Percentiles rank a stretch among this genome's conserved stretches.
phyloP scores from a whole-genome alignment of 139 green algal genomes.

The Chlamydomonas eustigma region DNA sequence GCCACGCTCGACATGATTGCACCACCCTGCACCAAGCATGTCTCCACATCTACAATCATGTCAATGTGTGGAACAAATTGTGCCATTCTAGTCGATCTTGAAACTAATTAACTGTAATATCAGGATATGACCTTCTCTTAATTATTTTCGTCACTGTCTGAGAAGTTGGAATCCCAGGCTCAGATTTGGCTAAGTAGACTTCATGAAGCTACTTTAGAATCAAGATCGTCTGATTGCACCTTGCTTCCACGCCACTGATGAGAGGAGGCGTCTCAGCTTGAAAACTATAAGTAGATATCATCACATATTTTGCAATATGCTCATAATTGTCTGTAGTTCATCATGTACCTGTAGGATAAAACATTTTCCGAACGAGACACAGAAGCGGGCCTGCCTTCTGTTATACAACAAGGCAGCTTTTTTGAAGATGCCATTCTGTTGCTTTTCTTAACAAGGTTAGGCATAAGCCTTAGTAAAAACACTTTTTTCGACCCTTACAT shows the following conservation, averaged over 20 bases:
- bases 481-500: background rate
- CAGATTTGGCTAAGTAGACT: conserved; percentile 10
- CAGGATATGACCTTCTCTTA: too few relatives aligned
- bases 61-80: background rate
- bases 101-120: background rate
- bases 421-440: background rate
- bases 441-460: background rate
- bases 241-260: too few relatives aligned
- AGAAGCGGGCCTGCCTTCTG: too few relatives aligned
- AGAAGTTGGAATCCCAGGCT: background rate
- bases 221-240: background rate
- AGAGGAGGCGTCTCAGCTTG: conserved; percentile 2
- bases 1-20: too few relatives aligned
- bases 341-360: background rate
- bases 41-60: too few relatives aligned
- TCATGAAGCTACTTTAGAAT: background rate
- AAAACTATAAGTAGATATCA: background rate
- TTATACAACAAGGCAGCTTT: too few relatives aligned
- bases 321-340: background rate
- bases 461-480: background rate
- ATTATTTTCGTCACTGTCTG: background rate
- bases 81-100: background rate
- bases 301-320: background rate
- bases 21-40: too few relatives aligned
- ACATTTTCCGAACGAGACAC: background rate